Percentiles rank a stretch among this genome's conserved stretches.
phyloP scores from a whole-genome alignment of 2,329 filamentous ascomycete species.

The Aspergillus bombycis region DNA sequence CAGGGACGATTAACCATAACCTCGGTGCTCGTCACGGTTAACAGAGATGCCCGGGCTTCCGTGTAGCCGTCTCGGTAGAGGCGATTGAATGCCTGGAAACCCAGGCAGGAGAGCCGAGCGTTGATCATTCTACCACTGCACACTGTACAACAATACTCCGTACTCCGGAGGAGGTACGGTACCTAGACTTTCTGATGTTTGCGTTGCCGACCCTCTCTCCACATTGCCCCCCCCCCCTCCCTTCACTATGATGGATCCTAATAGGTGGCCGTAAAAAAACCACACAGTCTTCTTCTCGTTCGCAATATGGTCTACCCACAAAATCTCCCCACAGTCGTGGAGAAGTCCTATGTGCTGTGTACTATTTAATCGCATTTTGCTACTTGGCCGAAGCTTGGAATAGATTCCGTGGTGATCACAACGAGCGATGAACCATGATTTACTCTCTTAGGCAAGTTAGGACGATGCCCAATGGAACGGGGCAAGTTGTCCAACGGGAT shows the following conservation, averaged over 20 bases:
- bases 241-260: neutral
- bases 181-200: neutral
- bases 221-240: neutral
- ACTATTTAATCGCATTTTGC: neutral
- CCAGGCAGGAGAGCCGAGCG: neutral
- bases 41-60: slow-evolving; percentile 15
- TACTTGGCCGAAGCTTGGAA: neutral
- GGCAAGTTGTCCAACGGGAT: neutral
- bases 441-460: neutral
- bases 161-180: neutral
- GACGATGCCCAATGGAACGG: neutral
- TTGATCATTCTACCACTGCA: neutral
- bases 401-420: neutral
- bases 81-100: neutral
- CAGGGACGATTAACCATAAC: slow-evolving; percentile 11
- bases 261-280: neutral
- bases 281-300: neutral
- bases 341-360: neutral
- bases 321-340: neutral
- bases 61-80: slow-evolving; percentile 13
- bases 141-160: neutral
- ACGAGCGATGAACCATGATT: neutral
- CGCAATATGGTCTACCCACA: neutral
- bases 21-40: slow-evolving; percentile 11
- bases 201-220: neutral